These are phyloP conservation scores for Alternaria viburni DNA, from an alignment of 2,329 filamentous ascomycete species.

Conservation along the genomic window DNA sequence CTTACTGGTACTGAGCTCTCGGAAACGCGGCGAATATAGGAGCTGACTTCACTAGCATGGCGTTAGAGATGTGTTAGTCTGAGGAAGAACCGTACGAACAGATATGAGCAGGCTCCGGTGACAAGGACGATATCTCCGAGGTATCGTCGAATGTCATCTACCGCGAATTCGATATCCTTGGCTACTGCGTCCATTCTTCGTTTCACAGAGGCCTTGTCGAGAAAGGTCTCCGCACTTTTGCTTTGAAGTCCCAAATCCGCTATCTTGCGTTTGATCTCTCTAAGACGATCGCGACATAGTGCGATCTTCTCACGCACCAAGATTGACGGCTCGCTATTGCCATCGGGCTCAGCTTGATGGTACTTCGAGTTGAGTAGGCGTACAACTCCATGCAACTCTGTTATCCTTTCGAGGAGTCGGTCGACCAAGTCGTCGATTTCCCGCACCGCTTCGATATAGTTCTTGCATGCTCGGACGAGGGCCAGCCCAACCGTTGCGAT, in stretches of 20 bases:
- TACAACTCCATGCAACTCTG: slow-evolving; percentile 12
- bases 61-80: background rate
- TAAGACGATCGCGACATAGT: slow-evolving; percentile 6
- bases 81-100: background rate
- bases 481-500: slow-evolving; percentile 14
- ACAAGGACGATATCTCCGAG: slow-evolving; percentile 1
- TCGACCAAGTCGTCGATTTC: slow-evolving; percentile 4
- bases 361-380: slow-evolving; percentile 14
- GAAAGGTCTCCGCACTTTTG: slow-evolving; percentile 8
- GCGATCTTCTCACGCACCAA: slow-evolving; percentile 11
- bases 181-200: slow-evolving; percentile 10
- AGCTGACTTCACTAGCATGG: background rate
- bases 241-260: slow-evolving; percentile 8
- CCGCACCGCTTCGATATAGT: slow-evolving; percentile 14
- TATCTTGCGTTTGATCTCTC: slow-evolving; percentile 10
- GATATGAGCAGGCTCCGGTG: background rate
- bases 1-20: background rate
- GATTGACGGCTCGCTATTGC: background rate
- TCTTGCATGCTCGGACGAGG: slow-evolving; percentile 14
- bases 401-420: slow-evolving; percentile 7
- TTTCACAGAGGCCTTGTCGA: slow-evolving; percentile 15
- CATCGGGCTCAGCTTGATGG: background rate
- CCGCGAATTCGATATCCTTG: slow-evolving; percentile 16
- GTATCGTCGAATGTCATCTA: slow-evolving; percentile 15
- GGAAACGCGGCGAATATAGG: background rate